Conservation (phyloP, 2,329 filamentous ascomycete species). For the Arthrobotrys sinensis region DNA sequence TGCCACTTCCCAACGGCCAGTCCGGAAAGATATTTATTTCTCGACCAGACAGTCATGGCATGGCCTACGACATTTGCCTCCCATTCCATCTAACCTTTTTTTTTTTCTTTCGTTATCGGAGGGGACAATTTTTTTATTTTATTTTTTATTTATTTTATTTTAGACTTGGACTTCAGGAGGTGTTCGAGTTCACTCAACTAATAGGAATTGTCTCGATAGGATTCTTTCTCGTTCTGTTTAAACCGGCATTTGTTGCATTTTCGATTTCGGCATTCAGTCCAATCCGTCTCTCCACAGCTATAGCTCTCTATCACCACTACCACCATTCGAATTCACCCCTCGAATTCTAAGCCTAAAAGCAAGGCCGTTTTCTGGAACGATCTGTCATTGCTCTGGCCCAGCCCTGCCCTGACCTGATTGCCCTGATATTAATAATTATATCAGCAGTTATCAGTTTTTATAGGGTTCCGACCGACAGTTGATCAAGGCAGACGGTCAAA, state of each 20-base stretch:
- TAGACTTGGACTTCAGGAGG: not conserved
- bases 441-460: conserved; percentile 2
- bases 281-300: too few relatives aligned
- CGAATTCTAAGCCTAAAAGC: conserved; percentile 29
- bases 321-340: conserved; percentile 10
- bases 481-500: not conserved
- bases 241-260: conserved; percentile 27
- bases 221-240: conserved; percentile 17
- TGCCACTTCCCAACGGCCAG: conserved; percentile 29
- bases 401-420: not conserved
- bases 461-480: conserved; percentile 16
- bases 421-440: not conserved
- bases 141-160: not conserved
- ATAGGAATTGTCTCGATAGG: conserved; percentile 24
- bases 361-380: conserved; percentile 42
- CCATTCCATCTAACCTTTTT: not conserved
- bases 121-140: not conserved
- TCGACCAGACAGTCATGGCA: conserved; percentile 16
- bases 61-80: conserved; percentile 30
- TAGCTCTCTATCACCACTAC: too few relatives aligned
- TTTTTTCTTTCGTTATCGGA: not conserved
- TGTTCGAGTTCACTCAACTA: too few relatives aligned
- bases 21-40: conserved; percentile 18
- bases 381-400: conserved; percentile 17
- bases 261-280: conserved; percentile 31